A percentile compares a stretch with the other conserved stretches of the same genome.
phyloP scores from a whole-genome alignment of 352 stramenopile genomes.

The Pythium insidiosum region DNA sequence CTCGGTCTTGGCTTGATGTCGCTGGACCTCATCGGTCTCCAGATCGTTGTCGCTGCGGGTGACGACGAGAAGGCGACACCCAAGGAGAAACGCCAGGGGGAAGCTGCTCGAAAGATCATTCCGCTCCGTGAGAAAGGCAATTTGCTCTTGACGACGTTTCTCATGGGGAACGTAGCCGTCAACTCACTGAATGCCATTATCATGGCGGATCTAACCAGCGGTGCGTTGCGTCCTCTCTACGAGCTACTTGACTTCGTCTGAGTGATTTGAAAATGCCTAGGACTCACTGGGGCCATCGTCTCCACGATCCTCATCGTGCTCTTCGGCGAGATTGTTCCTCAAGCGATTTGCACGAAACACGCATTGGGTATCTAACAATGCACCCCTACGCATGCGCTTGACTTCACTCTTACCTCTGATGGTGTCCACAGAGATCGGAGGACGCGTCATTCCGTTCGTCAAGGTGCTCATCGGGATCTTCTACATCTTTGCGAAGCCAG shows the following conservation, averaged over 20 bases:
- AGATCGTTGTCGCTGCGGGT: constrained; percentile 93
- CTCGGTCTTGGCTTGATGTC: constrained; percentile 96
- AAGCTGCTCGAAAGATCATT: constrained; percentile 67
- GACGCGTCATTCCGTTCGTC: constrained; percentile 86
- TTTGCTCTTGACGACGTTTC: constrained; percentile 92
- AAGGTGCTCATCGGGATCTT: constrained; percentile 90
- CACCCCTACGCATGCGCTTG: too few relatives aligned
- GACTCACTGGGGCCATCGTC: constrained; percentile 82
- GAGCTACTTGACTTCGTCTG: too few relatives aligned
- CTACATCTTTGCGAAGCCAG: constrained; percentile 91
- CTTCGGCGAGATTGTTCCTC: constrained; percentile 89
- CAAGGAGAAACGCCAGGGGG: constrained; percentile 50
- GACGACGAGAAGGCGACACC: constrained; percentile 73
- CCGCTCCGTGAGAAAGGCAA: constrained; percentile 94
- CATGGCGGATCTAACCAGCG: constrained; percentile 78
- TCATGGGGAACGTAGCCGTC: constrained; percentile 94
- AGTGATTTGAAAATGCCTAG: too few relatives aligned
- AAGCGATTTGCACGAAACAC: constrained; percentile 87
- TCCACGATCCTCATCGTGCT: constrained; percentile 92
- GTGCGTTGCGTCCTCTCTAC: too few relatives aligned
- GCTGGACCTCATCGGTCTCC: constrained; percentile 94
- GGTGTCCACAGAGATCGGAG: constrained; percentile 38
- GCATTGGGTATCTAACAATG: constrained; percentile 72
- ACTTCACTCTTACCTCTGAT: background rate
- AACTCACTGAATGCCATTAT: constrained; percentile 96